Evolutionary conservation across 2,329 filamentous ascomycete species (phyloP).

Genomic region (Fusarium continuum): DNA sequence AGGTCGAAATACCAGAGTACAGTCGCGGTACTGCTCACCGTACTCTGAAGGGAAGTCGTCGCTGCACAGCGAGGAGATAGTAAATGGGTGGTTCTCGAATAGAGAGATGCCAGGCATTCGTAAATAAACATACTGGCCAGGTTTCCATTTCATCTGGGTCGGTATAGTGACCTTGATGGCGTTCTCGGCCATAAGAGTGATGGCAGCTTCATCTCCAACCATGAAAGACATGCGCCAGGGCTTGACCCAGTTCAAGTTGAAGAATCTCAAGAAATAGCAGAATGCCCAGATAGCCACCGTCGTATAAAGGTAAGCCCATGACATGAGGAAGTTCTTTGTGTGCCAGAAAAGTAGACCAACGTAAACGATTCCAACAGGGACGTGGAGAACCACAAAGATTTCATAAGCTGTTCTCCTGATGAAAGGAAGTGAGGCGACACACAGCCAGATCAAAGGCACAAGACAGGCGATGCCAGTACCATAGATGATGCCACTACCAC

Average conservation of each 20-base stretch:
- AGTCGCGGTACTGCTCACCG: constrained; percentile 86
- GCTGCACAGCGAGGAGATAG: constrained; percentile 90
- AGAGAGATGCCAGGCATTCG: constrained; percentile 92
- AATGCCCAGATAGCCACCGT: constrained; percentile 81
- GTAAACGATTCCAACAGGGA: constrained; percentile 82
- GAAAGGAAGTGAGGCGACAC: constrained; percentile 82
- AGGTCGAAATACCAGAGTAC: constrained; percentile 89
- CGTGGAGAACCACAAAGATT: constrained; percentile 82
- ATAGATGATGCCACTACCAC: constrained; percentile 75
- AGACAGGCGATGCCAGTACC: constrained; percentile 86
- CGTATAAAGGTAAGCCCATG: constrained; percentile 88
- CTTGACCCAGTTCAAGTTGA: constrained; percentile 90
- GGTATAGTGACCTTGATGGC: constrained; percentile 96
- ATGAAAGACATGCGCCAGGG: constrained; percentile 82
- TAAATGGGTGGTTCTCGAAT: constrained; percentile 95
- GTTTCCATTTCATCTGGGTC: constrained; percentile 90
- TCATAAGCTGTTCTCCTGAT: constrained; percentile 84
- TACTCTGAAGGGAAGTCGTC: constrained; percentile 94
- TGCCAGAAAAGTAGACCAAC: constrained; percentile 94
- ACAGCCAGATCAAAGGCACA: constrained; percentile 83
- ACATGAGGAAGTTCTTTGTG: constrained; percentile 88
- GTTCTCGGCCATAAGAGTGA: constrained; percentile 89
- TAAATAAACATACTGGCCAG: constrained; percentile 93
- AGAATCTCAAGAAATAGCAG: constrained; percentile 78
- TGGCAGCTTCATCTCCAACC: constrained; percentile 89